Evolutionary conservation across 805 yeast genomes (phyloP).

Genomic region (Hanseniaspora lachancei): DNA sequence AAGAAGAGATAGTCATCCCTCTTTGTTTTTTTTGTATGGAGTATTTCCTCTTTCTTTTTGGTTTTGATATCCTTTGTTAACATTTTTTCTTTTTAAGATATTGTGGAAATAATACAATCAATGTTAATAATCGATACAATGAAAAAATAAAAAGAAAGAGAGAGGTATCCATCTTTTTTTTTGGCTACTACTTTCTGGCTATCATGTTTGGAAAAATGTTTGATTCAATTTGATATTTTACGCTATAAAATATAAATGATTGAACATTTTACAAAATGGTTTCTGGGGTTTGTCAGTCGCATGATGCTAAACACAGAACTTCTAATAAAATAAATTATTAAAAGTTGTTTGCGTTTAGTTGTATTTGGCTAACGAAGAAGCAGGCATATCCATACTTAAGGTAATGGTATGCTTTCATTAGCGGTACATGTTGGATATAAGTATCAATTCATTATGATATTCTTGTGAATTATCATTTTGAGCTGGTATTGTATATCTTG

Average conservation of each 20-base stretch:
- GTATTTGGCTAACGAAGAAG: neutral
- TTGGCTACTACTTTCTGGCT: constrained; percentile 13
- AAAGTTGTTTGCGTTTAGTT: constrained; percentile 12
- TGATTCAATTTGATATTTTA: no score
- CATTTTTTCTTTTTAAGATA: no score
- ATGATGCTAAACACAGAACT: constrained; percentile 12
- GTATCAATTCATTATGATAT: neutral
- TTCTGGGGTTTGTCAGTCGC: constrained; percentile 14
- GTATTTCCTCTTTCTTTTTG: no score
- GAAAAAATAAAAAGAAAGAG: no score
- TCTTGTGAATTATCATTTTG: neutral
- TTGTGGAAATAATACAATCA: no score
- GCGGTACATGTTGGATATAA: constrained; percentile 2
- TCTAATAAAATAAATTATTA: neutral
- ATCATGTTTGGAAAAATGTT: neutral
- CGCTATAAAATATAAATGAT: neutral
- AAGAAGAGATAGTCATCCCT: constrained; percentile 16
- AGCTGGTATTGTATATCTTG: neutral
- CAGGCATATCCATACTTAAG: neutral
- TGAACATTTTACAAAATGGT: neutral
- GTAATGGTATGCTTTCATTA: neutral
- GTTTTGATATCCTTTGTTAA: no score
- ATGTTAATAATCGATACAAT: no score
- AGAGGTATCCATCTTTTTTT: constrained; percentile 8
- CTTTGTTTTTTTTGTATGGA: constrained; percentile 15